Conservation (phyloP, 1,284 basidiomycete genomes). For the Thelephora terrestris region DNA sequence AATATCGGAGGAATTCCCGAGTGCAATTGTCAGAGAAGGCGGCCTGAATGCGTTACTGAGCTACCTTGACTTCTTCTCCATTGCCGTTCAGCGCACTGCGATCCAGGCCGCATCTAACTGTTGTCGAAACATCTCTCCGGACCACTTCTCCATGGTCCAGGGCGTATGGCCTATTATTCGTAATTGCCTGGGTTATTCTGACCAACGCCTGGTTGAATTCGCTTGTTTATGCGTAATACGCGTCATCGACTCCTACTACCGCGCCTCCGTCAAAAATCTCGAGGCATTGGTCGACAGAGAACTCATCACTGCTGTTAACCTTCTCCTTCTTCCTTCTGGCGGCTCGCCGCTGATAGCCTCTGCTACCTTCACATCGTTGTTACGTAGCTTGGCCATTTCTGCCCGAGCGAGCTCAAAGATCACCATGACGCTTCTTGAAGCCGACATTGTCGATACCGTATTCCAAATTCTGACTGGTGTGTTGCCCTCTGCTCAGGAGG, state of each 20-base stretch:
- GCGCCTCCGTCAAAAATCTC: conserved; percentile 73
- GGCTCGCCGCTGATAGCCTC: conserved; percentile 77
- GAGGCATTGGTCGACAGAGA: conserved; percentile 77
- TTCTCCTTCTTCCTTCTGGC: conserved; percentile 77
- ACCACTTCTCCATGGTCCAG: conserved; percentile 80
- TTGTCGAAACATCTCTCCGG: conserved; percentile 80
- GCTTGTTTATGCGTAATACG: conserved; percentile 90
- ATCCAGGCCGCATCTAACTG: conserved; percentile 95
- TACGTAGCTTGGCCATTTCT: conserved; percentile 79
- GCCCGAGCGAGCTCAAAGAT: conserved; percentile 83
- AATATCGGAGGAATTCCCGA: conserved; percentile 92
- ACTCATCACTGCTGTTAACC: conserved; percentile 78
- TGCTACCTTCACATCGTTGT: conserved; percentile 81
- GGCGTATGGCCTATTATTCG: conserved; percentile 89
- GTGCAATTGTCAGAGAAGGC: conserved; percentile 88
- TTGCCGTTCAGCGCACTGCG: conserved; percentile 90
- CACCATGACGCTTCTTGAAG: conserved; percentile 76
- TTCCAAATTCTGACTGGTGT: conserved; percentile 93
- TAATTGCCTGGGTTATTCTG: conserved; percentile 82
- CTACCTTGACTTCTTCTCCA: conserved; percentile 95
- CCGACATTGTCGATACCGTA: conserved; percentile 81
- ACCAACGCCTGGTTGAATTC: conserved; percentile 90
- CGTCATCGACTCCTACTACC: conserved; percentile 83
- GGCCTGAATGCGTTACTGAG: conserved; percentile 86
- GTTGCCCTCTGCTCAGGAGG: conserved; percentile 56